Evolutionary conservation across 2,329 filamentous ascomycete genomes (phyloP).

Genomic region (Hymenotorrendiella dingleyae): DNA sequence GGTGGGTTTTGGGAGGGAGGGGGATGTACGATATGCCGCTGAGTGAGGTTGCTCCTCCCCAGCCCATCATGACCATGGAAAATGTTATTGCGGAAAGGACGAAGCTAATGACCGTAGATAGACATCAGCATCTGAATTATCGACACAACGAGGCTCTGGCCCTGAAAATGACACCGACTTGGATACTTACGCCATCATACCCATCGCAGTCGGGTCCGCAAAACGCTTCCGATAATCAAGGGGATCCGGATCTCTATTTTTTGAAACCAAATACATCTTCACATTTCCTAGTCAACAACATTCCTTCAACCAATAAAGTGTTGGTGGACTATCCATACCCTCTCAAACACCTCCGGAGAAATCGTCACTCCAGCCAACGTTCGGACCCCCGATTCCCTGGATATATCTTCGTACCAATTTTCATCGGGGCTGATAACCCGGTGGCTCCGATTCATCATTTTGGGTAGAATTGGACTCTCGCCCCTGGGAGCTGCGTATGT

Average conservation of each 20-base stretch:
- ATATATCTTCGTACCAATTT: too few species aligned
- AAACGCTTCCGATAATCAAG: constrained; percentile 21
- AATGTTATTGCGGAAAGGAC: constrained; percentile 31
- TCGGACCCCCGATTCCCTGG: too few species aligned
- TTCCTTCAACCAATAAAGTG: not conserved
- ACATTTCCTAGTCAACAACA: not conserved
- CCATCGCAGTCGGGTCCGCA: constrained; percentile 21
- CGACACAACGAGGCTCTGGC: not conserved
- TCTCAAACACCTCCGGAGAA: constrained; percentile 22
- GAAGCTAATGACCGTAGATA: too few species aligned
- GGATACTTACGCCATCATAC: constrained; percentile 18
- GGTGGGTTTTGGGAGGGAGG: not conserved
- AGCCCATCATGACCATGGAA: constrained; percentile 18
- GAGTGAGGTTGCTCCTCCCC: constrained; percentile 20
- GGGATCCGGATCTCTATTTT: constrained; percentile 10
- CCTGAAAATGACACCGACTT: too few species aligned
- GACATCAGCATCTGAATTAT: too few species aligned
- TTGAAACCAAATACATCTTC: constrained; percentile 21
- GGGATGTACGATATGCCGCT: constrained; percentile 17
- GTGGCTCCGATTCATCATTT: too few species aligned
- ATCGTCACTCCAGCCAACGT: too few species aligned
- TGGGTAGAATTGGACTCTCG: too few species aligned
- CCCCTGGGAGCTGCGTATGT: too few species aligned
- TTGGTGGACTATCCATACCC: constrained; percentile 7
- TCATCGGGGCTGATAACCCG: too few species aligned